A percentile compares a stretch with the other conserved stretches of the same genome.
phyloP scores from a whole-genome alignment of 2,329 filamentous ascomycete species.

The Sordariomycetes sp. region DNA sequence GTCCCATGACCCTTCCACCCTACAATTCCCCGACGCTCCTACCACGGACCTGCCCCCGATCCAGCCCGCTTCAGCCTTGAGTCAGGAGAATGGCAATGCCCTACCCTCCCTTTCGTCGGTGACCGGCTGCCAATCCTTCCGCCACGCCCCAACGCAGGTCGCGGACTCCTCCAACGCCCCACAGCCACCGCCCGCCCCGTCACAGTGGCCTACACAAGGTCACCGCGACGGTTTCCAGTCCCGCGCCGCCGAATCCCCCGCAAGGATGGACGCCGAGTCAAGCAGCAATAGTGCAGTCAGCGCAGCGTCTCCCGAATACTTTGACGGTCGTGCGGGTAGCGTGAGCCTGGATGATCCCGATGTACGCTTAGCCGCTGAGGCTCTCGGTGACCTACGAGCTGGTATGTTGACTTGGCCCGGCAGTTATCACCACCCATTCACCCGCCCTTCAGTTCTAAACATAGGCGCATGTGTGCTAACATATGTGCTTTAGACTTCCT shows the following conservation, averaged over 20 bases:
- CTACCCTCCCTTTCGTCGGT: slow-evolving; percentile 29
- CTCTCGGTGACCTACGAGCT: slow-evolving; percentile 59
- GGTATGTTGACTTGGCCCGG: slow-evolving; percentile 31
- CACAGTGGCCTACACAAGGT: slow-evolving; percentile 33
- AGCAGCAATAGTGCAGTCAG: slow-evolving; percentile 24
- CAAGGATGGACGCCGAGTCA: slow-evolving; percentile 33
- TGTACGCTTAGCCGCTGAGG: slow-evolving; percentile 59
- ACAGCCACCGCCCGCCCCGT: slow-evolving; percentile 8
- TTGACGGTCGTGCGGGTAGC: slow-evolving; percentile 31
- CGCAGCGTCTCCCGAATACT: slow-evolving; percentile 30
- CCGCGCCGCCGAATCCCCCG: slow-evolving; percentile 26
- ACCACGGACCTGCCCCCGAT: slow-evolving; percentile 29
- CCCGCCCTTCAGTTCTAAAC: background rate
- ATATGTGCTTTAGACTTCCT: slow-evolving; percentile 41
- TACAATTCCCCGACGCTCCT: slow-evolving; percentile 18
- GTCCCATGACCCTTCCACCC: slow-evolving; percentile 16
- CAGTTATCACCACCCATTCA: background rate
- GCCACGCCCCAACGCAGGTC: slow-evolving; percentile 5
- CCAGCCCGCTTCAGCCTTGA: slow-evolving; percentile 14
- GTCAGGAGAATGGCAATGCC: slow-evolving; percentile 12
- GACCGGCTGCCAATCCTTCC: slow-evolving; percentile 14
- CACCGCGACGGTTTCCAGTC: slow-evolving; percentile 34
- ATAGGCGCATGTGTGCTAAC: background rate
- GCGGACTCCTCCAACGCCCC: slow-evolving; percentile 7
- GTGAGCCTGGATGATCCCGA: slow-evolving; percentile 53